Conservation (phyloP, 1,284 basidiomycete species). For the Trichosporon sp. region DNA sequence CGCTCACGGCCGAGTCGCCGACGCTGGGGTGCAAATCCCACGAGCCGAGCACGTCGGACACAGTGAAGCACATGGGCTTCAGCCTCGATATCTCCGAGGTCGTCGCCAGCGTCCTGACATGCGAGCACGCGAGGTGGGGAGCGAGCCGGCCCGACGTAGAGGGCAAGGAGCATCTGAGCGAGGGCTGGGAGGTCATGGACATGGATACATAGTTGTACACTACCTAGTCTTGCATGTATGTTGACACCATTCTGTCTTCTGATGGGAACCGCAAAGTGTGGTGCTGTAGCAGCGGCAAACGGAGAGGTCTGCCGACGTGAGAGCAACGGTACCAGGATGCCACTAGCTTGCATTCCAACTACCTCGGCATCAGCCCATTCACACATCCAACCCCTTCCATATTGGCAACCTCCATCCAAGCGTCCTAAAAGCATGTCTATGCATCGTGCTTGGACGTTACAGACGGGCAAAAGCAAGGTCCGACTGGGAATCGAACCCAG, state of each 20-base stretch:
- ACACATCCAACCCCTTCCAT: no score
- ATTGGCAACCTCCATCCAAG: background rate
- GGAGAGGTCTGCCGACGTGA: no score
- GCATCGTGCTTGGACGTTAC: background rate
- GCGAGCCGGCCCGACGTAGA: conserved; percentile 16
- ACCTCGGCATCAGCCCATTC: no score
- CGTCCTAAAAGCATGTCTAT: background rate
- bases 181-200: conserved; percentile 50
- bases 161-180: conserved; percentile 37
- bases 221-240: conserved; percentile 10
- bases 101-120: conserved; percentile 38
- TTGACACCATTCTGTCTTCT: background rate
- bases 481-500: conserved; percentile 12
- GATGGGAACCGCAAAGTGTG: no score
- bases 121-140: conserved; percentile 39
- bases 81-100: conserved; percentile 49
- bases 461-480: background rate
- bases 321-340: no score
- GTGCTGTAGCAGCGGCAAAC: no score
- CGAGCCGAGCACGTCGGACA: conserved; percentile 40
- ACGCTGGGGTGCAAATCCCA: conserved; percentile 43
- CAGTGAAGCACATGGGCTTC: conserved; percentile 43
- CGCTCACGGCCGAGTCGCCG: conserved; percentile 36
- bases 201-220: conserved; percentile 22
- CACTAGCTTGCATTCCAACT: no score